Evolutionary conservation across 2,329 filamentous ascomycete genomes (phyloP), one percentile per base, ranked within the genome.

Genomic region (Aquanectria penicillioides): DNA sequence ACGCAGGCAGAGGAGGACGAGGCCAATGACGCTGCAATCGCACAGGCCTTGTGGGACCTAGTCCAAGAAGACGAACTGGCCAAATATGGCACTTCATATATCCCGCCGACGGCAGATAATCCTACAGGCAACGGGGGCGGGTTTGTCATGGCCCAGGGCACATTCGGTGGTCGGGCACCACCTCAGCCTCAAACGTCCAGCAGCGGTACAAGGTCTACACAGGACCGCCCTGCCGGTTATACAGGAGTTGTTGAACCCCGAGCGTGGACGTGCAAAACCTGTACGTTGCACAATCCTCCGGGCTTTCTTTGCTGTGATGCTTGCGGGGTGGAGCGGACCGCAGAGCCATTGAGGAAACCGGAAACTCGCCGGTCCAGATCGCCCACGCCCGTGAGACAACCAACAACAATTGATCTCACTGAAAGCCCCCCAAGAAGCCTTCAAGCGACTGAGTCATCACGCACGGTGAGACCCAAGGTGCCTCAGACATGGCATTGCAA

Each of bases 1-100:
- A 97, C 93, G 0, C 86, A 91, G 69, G 93, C 92, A 0, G 92
- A 96, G 65, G 91, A 96, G 73, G 93, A 97, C 53, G 89, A 93
- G 66, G 94, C 93, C 4, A 96, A 97, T 68, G 92, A 97, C 54
- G 83, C 86, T 20, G 94, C 94, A 5, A 97, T 97, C 60, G 88
- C 93, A 50, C 88, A 94, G 69, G 93, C 93, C 0, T 80, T 96
- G 26, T 93, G 92, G 79, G 94, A 97, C 69, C 80, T 97, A 15
- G 89, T 95, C 22, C 90, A 96, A 71, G 88, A 97, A 71, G 93
- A 97, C 61, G 85, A 90, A 61, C 77, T 74, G 61, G 69, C 69
- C 33, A 83, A 81, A 66, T 84, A 87, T 62, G 85, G 86, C n/a
- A 75, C 78, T 51, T 81, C 77, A 13, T 83, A 87, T 68, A 79